Evolutionary conservation across 345 rosid genomes (phyloP).

Genomic region (Angophora floribunda): DNA sequence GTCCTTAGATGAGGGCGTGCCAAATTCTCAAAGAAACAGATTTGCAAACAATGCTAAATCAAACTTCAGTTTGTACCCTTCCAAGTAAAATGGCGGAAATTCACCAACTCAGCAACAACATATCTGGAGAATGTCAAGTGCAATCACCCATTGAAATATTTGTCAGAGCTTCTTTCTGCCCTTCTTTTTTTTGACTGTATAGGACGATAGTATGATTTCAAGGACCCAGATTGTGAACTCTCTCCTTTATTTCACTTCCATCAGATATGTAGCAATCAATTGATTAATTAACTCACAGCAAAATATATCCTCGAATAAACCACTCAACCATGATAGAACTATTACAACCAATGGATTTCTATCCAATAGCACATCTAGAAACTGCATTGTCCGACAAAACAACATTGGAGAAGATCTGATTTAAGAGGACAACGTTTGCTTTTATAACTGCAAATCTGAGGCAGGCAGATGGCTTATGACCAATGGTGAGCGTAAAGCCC

Average conservation of each 20-base stretch:
- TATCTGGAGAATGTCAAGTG: background rate
- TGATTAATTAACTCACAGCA: background rate
- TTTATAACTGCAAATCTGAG: background rate
- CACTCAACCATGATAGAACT: background rate
- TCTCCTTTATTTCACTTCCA: background rate
- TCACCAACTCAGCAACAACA: background rate
- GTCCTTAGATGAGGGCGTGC: background rate
- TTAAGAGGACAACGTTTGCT: background rate
- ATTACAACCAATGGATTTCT: background rate
- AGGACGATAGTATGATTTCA: too few relatives aligned
- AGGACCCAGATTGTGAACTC: too few relatives aligned
- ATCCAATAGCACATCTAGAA: background rate
- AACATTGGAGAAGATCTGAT: background rate
- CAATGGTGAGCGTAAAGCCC: constrained; percentile 11
- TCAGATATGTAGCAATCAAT: background rate
- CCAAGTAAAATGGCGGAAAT: background rate
- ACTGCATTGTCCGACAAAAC: background rate
- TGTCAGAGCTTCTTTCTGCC: too few relatives aligned
- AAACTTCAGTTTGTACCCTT: background rate
- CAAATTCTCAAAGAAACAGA: background rate
- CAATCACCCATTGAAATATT: background rate
- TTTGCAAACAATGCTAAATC: background rate
- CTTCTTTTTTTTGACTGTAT: too few relatives aligned
- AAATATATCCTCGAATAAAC: background rate
- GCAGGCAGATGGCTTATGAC: constrained; percentile 10